Conservation (phyloP, 176 grass and related monocot species). For the Tuctoria greenei region DNA sequence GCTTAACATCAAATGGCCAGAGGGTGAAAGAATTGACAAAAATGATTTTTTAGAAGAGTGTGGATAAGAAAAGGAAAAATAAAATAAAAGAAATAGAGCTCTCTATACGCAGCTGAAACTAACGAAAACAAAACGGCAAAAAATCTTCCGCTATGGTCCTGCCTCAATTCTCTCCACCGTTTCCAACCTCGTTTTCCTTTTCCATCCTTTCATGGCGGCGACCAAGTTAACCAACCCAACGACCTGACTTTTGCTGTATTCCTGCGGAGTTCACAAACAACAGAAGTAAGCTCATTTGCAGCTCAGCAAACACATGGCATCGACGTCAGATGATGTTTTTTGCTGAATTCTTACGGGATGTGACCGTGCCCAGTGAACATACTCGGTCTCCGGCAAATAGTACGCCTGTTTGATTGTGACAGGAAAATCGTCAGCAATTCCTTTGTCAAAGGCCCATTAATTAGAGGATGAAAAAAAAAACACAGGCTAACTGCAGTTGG, state of each 20-base stretch:
- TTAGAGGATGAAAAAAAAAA: conserved; percentile 1
- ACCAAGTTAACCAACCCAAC: conserved; percentile 88
- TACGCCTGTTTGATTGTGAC: conserved; percentile 68
- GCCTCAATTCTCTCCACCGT: conserved; percentile 85
- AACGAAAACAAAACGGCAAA: conserved; percentile 37
- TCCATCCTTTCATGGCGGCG: conserved; percentile 94
- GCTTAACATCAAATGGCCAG: conserved; percentile 46
- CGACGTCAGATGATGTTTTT: neutral
- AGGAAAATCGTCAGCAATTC: conserved; percentile 10
- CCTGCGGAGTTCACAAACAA: conserved; percentile 44
- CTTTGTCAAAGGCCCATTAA: conserved; percentile 11
- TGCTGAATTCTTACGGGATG: conserved; percentile 65
- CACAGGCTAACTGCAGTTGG: neutral
- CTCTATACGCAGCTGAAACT: conserved; percentile 59
- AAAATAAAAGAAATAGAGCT: conserved; percentile 43
- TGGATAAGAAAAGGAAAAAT: neutral
- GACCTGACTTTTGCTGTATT: conserved; percentile 84
- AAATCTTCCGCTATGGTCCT: conserved; percentile 47
- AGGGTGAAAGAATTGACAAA: conserved; percentile 43
- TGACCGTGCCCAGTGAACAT: conserved; percentile 91
- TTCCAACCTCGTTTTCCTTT: conserved; percentile 87
- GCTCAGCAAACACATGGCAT: neutral
- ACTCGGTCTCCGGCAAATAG: conserved; percentile 95
- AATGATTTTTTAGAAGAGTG: conserved; percentile 10
- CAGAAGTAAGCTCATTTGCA: neutral